Percentiles rank a stretch among this genome's conserved stretches.
These are phyloP conservation scores for Kwoniella bestiolae DNA, from an alignment of 768 basidiomycete species.

Conservation along the genomic window DNA sequence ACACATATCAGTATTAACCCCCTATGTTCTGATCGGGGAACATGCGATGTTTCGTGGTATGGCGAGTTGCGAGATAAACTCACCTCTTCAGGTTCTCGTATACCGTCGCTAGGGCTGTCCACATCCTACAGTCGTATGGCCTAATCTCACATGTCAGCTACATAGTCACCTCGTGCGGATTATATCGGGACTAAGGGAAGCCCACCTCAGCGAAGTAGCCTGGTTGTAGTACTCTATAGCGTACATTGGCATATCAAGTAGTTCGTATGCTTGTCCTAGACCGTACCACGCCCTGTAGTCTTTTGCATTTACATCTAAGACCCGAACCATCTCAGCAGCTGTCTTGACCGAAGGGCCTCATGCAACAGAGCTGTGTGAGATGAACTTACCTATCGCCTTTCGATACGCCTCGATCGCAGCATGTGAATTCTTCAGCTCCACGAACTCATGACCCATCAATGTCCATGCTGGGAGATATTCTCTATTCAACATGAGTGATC, in stretches of 20 bases:
- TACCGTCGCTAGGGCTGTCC: constrained; percentile 91
- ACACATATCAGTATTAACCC: background rate
- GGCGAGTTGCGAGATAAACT: constrained; percentile 35
- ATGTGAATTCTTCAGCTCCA: constrained; percentile 99
- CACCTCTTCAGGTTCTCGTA: constrained; percentile 90
- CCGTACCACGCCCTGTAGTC: constrained; percentile 99
- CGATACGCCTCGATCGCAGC: constrained; percentile 98
- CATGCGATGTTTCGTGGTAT: too few relatives aligned
- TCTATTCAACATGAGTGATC: constrained; percentile 91
- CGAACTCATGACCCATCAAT: constrained; percentile 97
- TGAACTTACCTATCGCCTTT: constrained; percentile 80
- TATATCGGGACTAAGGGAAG: too few relatives aligned
- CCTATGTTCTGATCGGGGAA: background rate
- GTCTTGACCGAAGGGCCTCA: background rate
- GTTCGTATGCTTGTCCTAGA: constrained; percentile 94
- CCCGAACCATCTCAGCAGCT: background rate
- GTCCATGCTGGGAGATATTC: constrained; percentile 98
- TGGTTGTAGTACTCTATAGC: constrained; percentile 95
- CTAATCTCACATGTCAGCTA: too few relatives aligned
- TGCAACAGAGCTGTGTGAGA: too few relatives aligned
- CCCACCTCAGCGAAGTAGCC: constrained; percentile 85
- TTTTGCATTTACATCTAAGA: constrained; percentile 88
- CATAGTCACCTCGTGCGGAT: too few relatives aligned
- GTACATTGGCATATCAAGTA: constrained; percentile 95
- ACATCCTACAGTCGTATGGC: constrained; percentile 93